phyloP scores from a whole-genome alignment of 1,284 basidiomycete genomes.

The Sanghuangporus sanghuang region DNA sequence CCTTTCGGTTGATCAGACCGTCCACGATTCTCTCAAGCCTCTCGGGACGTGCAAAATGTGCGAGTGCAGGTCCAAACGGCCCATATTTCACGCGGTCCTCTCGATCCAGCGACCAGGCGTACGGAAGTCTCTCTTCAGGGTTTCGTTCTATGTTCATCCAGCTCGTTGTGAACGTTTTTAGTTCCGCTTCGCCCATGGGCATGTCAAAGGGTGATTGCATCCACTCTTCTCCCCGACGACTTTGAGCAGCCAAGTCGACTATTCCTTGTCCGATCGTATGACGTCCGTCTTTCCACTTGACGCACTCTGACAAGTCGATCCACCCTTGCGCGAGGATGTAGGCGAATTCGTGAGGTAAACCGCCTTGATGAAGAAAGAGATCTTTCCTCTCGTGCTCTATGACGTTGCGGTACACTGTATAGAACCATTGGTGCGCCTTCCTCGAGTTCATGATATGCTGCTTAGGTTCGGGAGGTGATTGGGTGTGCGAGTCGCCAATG shows the following conservation, averaged over 20 bases:
- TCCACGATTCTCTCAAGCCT: not conserved
- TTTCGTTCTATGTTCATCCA: not conserved
- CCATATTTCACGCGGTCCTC: not conserved
- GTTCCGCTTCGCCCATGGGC: not conserved
- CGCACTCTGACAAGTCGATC: not conserved
- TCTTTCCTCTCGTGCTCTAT: not conserved
- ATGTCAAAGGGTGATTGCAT: not conserved
- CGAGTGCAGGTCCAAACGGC: not conserved
- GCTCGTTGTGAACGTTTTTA: not conserved
- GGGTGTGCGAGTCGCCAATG: too few relatives aligned
- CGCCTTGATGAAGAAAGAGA: not conserved
- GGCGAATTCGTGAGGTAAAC: not conserved
- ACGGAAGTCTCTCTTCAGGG: not conserved
- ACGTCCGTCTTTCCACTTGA: not conserved
- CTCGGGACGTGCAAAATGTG: not conserved
- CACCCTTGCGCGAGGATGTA: not conserved
- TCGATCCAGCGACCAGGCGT: not conserved
- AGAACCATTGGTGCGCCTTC: constrained; percentile 1
- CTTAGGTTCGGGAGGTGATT: not conserved
- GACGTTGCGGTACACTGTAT: not conserved
- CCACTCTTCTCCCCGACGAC: not conserved
- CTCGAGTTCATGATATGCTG: not conserved
- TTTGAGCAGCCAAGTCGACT: not conserved
- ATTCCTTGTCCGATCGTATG: not conserved
- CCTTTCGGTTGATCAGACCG: not conserved